Percentiles rank a stretch among this genome's conserved stretches.
Conservation (phyloP, 2,329 filamentous ascomycete species). For the Neonectria neomacrospora region DNA sequence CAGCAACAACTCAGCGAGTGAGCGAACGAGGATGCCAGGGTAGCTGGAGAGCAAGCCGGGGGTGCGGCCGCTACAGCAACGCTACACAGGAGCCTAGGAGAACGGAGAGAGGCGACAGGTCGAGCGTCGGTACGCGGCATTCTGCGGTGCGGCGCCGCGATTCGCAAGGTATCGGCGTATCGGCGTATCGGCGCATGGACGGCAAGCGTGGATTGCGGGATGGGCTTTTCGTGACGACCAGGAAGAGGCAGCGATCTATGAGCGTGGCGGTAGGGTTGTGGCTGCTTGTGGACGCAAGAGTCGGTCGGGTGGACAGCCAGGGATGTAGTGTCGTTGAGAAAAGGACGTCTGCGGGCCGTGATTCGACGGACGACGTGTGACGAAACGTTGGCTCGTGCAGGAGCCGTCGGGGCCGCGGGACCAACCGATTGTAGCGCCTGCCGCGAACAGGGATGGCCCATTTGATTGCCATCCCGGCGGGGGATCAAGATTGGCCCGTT, state of each 20-base stretch:
- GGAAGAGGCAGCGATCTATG: slow-evolving; percentile 16
- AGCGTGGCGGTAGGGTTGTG: slow-evolving; percentile 37
- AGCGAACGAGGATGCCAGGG: slow-evolving; percentile 7
- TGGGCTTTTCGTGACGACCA: slow-evolving; percentile 11
- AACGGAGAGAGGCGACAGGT: neutral
- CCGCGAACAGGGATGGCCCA: slow-evolving; percentile 42
- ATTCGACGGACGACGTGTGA: slow-evolving; percentile 57
- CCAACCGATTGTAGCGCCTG: slow-evolving; percentile 56
- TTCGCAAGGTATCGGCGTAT: slow-evolving; percentile 9
- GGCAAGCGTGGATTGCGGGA: slow-evolving; percentile 5
- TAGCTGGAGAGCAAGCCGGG: slow-evolving; percentile 7
- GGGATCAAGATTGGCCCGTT: slow-evolving; percentile 56
- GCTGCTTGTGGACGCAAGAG: slow-evolving; percentile 30
- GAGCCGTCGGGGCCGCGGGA: slow-evolving; percentile 58
- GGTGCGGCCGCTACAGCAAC: slow-evolving; percentile 25
- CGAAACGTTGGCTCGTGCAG: slow-evolving; percentile 57
- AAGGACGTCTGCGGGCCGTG: slow-evolving; percentile 38
- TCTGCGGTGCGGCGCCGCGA: slow-evolving; percentile 23
- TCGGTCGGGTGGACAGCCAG: slow-evolving; percentile 40
- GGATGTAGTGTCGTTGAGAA: slow-evolving; percentile 40
- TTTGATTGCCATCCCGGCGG: slow-evolving; percentile 45
- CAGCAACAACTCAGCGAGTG: slow-evolving; percentile 21
- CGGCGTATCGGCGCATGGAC: slow-evolving; percentile 24
- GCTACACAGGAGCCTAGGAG: slow-evolving; percentile 15
- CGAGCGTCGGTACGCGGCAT: slow-evolving; percentile 25